Base-by-base conservation (phyloP, 179 eudicot genomes). In the Camellia oleifera region DNA sequence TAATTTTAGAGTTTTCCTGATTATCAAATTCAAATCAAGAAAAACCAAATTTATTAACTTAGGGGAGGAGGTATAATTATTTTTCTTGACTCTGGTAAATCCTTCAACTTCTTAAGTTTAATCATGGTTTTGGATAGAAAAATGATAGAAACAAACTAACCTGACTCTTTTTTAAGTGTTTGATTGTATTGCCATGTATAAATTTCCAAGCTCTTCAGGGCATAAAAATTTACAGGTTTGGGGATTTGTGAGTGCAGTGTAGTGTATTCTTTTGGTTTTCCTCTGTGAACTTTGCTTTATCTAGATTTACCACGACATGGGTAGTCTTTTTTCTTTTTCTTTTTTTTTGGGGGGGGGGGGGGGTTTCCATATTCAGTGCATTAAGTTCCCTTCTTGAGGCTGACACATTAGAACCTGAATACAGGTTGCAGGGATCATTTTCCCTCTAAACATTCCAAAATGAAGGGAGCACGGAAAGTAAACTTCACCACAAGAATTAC, bases 361-460 rank as follows among this genome's bases (percentile, higher is more conserved):
- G 32, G 32, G n/a, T n/a, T 44, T 15, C 12, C 10, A 17, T 42
- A 17, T 32, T 40, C 8, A 7, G 53, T 20, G 73, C 53, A 68
- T 78, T 54, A 42, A 15, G 48, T 56, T 18, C 4, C 32, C 9
- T 78, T 53, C 32, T 18, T 11, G 12, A 17, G 17, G 32, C 54
- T 68, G 50, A 67, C 18, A n/a, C 52, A 11, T 54, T 12, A 54
- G 65, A 78, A 68, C 32, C 15, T 80, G 56, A 74, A 66, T 82
- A 48, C 75, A 90, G 97, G 87, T 76, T 81, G 78, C 81, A 87
- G 86, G 71, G 84, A 75, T 69, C 82, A 85, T 79, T 79, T 84
- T 44, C 77, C 81, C 20, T 76, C 68, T 62, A 46, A 80, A 74
- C 52, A 80, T 44, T 82, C 53, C 67, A 63, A 70, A 65, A 73